phyloP scores from a whole-genome alignment of 768 basidiomycete species.

The Lactifluus hygrophoroides region DNA sequence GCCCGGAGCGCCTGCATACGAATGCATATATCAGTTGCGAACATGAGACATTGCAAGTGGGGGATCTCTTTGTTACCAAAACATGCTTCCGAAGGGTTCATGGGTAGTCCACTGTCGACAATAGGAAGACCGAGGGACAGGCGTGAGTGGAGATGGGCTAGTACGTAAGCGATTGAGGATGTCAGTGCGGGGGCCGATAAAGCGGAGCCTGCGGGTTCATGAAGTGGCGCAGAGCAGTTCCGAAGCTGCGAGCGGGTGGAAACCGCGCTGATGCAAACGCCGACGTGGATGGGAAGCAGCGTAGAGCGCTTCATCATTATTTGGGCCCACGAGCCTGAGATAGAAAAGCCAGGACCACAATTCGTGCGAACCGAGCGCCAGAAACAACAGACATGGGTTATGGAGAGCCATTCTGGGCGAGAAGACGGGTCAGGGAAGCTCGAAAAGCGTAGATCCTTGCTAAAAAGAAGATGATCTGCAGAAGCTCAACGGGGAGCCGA shows the following conservation, averaged over 20 bases:
- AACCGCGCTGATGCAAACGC: constrained; percentile 8
- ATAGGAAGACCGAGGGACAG: neutral
- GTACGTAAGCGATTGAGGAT: constrained; percentile 8
- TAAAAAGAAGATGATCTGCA: constrained; percentile 2
- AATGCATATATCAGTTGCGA: constrained; percentile 6
- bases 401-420: constrained; percentile 6
- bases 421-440: neutral
- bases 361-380: constrained; percentile 16
- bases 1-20: constrained; percentile 8
- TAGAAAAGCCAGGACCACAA: constrained; percentile 12
- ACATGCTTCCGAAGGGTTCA: neutral
- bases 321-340: constrained; percentile 12
- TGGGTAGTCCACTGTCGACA: constrained; percentile 4
- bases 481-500: constrained; percentile 8
- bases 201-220: constrained; percentile 6
- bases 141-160: constrained; percentile 9
- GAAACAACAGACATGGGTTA: constrained; percentile 9
- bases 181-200: constrained; percentile 5
- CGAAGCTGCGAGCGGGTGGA: constrained; percentile 14
- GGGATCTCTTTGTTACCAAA: constrained; percentile 11
- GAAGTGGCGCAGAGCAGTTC: constrained; percentile 11
- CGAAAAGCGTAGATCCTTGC: neutral
- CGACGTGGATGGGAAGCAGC: constrained; percentile 3
- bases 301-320: constrained; percentile 14
- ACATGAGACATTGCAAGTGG: neutral